Conservation (phyloP, 139 green algal genomes). For the Tetradesmus obliquus region DNA sequence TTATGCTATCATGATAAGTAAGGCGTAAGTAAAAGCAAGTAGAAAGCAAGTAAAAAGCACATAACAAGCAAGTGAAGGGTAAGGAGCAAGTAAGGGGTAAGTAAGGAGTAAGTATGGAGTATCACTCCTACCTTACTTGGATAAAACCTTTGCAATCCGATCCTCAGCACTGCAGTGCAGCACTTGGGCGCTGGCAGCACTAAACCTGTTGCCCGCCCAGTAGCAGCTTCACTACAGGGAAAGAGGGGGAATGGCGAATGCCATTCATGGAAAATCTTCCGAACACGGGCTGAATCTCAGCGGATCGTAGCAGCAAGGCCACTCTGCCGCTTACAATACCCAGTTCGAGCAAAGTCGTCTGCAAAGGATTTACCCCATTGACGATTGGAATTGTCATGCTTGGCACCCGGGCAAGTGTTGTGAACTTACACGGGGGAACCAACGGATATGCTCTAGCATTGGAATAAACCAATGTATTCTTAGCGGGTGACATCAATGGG, state of each 20-base stretch:
- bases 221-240: slow-evolving; percentile 6
- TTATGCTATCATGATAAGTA: neutral
- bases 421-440: slow-evolving; percentile 58
- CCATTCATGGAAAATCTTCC: slow-evolving; percentile 64
- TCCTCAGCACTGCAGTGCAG: no score
- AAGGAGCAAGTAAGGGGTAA: neutral
- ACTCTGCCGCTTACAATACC: slow-evolving; percentile 91
- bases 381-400: slow-evolving; percentile 78
- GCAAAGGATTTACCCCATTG: slow-evolving; percentile 88
- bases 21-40: neutral
- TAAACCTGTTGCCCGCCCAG: neutral
- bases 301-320: slow-evolving; percentile 89
- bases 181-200: no score
- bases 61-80: neutral
- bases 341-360: slow-evolving; percentile 88
- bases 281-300: slow-evolving; percentile 85
- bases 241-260: slow-evolving; percentile 22
- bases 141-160: neutral
- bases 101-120: neutral
- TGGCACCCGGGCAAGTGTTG: slow-evolving; percentile 50
- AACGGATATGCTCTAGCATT: slow-evolving; percentile 77
- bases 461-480: slow-evolving; percentile 74
- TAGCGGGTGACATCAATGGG: slow-evolving; percentile 68
- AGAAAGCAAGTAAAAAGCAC: neutral
- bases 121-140: neutral